Percentiles rank a stretch among this genome's conserved stretches.
These are phyloP conservation scores for Lactifluus volemus DNA, from an alignment of 768 basidiomycete genomes.

Conservation along the genomic window DNA sequence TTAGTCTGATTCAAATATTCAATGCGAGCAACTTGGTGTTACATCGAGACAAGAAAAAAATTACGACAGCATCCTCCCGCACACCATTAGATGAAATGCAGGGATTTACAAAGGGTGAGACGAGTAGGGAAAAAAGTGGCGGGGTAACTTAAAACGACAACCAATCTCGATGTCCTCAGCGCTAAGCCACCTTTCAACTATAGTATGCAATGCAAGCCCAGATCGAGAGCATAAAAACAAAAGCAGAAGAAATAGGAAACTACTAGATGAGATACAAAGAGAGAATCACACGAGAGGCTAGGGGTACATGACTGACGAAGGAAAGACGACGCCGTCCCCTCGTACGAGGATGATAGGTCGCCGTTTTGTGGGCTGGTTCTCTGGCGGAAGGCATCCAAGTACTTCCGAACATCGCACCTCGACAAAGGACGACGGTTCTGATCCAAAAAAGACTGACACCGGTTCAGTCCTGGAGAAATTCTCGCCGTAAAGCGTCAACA, in stretches of 20 bases:
- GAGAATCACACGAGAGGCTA: conserved; percentile 30
- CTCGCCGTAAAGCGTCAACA: conserved; percentile 83
- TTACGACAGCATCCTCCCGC: background rate
- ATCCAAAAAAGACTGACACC: conserved; percentile 77
- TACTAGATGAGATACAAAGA: background rate
- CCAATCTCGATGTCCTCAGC: background rate
- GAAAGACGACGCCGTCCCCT: conserved; percentile 81
- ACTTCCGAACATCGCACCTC: conserved; percentile 86
- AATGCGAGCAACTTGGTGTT: background rate
- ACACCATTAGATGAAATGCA: background rate
- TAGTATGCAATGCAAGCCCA: conserved; percentile 4
- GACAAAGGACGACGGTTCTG: conserved; percentile 77
- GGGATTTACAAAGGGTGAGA: background rate
- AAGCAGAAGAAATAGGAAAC: conserved; percentile 4
- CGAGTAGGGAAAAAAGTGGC: background rate
- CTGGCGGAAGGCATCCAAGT: conserved; percentile 72
- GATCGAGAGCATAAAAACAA: conserved; percentile 6
- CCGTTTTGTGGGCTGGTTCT: conserved; percentile 55
- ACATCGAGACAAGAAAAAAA: conserved; percentile 1
- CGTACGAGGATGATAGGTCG: conserved; percentile 77
- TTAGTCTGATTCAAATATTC: background rate
- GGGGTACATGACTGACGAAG: conserved; percentile 73
- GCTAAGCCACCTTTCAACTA: background rate
- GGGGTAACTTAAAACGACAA: background rate
- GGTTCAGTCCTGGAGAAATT: conserved; percentile 82